Base-by-base conservation (phyloP, 805 yeast species). In the Candida dendrica region DNA sequence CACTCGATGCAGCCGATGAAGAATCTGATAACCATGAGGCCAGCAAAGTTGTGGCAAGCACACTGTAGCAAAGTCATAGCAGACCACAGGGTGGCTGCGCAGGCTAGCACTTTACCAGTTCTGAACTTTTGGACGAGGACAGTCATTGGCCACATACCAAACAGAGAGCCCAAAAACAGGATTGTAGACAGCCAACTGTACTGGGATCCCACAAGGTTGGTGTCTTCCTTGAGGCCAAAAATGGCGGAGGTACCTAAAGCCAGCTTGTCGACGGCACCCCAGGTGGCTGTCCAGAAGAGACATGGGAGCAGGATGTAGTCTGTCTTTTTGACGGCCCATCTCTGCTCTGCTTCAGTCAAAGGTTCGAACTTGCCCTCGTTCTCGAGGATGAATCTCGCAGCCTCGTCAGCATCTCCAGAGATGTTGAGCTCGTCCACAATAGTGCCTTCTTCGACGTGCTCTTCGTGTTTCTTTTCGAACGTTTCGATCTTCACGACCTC, bases 161-260 rank as follows among this genome's bases (percentile, higher is more conserved):
- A 63, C 40, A 71, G 50, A 46, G 71, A 72, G 3, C 72, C 74
- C 34, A 65, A 51, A 47, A 65, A 68, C 40, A 68, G 58, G 19
- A 68, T 61, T 7, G 72, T 58, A 1, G 69, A 65, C 18, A 65
- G 53, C 72, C 72, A 68, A 20, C 63, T 50, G 40, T 64, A 67
- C 46, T 54, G 61, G 42, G 63, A 61, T 7, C 76, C 73, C n/a
- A 46, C 45, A 56, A 74, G 59, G 24, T 64, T 42, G 19, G 59
- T 59, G 50, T 69, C 75, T 9, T 50, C 48, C 40, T 61, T 60
- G 34, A 74, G 47, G 11, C 76, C 77, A 48, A 70, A 63, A 36
- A 74, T 60, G 5, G 76, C 68, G 4, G 77, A 77, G 47, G 66
- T 69, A 13, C 69, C 56, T 20, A 64, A 58, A 10, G 72, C 60